phyloP scores from a whole-genome alignment of 2,329 filamentous ascomycete genomes.

The Ophiosphaerella herpotricha region DNA sequence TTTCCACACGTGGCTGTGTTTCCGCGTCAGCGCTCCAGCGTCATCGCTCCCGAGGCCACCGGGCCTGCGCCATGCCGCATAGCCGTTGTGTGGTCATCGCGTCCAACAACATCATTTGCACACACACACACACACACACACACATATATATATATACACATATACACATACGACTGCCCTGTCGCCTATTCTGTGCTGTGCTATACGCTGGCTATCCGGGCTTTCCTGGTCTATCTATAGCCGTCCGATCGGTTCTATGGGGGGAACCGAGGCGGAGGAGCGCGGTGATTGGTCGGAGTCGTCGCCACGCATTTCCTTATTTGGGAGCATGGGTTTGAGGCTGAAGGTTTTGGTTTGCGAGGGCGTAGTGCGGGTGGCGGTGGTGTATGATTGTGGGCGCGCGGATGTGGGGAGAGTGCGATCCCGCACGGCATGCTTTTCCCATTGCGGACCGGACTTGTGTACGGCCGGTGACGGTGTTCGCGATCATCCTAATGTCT shows the following conservation, averaged over 20 bases:
- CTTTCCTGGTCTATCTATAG: not conserved
- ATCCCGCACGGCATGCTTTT: too few species aligned
- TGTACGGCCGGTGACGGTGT: not conserved
- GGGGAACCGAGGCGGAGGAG: not conserved
- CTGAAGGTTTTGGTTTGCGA: too few species aligned
- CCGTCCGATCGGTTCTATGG: not conserved
- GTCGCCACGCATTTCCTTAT: not conserved
- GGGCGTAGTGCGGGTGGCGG: too few species aligned
- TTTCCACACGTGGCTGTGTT: not conserved
- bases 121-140: too few species aligned
- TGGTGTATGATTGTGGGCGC: too few species aligned
- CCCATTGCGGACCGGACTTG: not conserved
- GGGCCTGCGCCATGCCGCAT: conserved; percentile 1
- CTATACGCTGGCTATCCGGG: too few species aligned
- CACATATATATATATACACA: too few species aligned
- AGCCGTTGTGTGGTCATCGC: not conserved
- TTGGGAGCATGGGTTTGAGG: not conserved
- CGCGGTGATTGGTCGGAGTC: not conserved
- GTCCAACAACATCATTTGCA: not conserved
- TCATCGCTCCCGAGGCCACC: not conserved
- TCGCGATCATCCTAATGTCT: too few species aligned
- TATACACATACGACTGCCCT: too few species aligned
- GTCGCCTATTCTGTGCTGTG: too few species aligned
- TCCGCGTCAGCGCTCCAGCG: not conserved
- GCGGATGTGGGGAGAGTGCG: too few species aligned